A percentile compares a stretch with the other conserved stretches of the same genome.
These are phyloP conservation scores for Teunomyces tritomae DNA, from an alignment of 805 yeast species.

Conservation along the genomic window DNA sequence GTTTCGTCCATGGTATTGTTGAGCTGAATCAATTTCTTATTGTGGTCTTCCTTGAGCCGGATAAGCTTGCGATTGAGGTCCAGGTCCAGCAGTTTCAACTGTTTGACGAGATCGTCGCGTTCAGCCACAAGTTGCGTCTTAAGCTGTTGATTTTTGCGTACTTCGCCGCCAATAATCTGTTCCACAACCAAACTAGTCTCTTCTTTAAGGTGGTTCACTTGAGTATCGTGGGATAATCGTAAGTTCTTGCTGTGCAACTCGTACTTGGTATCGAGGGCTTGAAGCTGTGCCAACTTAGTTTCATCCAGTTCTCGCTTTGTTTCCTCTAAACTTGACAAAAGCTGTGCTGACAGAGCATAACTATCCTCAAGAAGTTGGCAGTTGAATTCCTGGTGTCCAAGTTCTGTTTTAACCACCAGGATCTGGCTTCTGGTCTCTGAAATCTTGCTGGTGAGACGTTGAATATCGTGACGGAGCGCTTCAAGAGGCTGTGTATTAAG, in stretches of 20 bases:
- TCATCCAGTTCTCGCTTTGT: background rate
- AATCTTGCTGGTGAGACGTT: background rate
- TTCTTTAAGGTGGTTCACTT: constrained; percentile 28
- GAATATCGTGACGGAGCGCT: background rate
- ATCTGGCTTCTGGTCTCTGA: constrained; percentile 1
- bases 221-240: constrained; percentile 21
- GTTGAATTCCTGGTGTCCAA: constrained; percentile 12
- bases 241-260: constrained; percentile 12
- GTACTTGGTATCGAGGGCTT: constrained; percentile 3
- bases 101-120: constrained; percentile 13
- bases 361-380: constrained; percentile 9
- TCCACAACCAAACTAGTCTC: constrained; percentile 34
- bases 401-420: background rate
- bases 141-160: constrained; percentile 25
- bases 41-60: constrained; percentile 24
- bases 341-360: background rate
- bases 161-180: constrained; percentile 31
- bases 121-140: constrained; percentile 16
- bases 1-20: constrained; percentile 15
- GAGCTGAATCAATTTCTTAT: constrained; percentile 14
- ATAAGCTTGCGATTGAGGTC: constrained; percentile 23
- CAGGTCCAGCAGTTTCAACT: constrained; percentile 9
- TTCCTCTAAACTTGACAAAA: background rate
- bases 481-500: background rate
- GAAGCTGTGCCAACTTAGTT: background rate